phyloP scores from a whole-genome alignment of 1,139 yeast species.

The Nakaseomyces bracarensis region DNA sequence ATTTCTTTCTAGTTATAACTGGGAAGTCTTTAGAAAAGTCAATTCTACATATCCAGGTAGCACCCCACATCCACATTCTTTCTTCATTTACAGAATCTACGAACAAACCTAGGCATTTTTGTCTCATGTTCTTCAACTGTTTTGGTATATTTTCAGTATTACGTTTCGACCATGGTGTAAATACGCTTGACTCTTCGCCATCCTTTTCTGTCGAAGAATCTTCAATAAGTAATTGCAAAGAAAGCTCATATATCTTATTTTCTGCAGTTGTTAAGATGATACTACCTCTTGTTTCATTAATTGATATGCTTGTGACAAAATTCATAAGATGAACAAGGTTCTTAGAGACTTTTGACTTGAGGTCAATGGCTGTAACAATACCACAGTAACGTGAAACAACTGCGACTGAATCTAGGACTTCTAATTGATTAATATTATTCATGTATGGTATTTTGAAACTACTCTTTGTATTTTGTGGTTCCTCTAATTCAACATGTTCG shows the following conservation, averaged over 20 bases:
- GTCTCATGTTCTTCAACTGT: constrained; percentile 50
- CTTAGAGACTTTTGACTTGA: constrained; percentile 20
- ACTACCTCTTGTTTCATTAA: constrained; percentile 42
- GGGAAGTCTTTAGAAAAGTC: constrained; percentile 61
- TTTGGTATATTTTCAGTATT: constrained; percentile 71
- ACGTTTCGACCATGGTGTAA: constrained; percentile 73
- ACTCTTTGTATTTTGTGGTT: constrained; percentile 28
- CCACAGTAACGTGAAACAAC: constrained; percentile 61
- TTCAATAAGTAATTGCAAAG: constrained; percentile 9
- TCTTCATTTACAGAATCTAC: constrained; percentile 34
- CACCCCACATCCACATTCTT: constrained; percentile 77
- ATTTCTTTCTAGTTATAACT: constrained; percentile 33
- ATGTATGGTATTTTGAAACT: constrained; percentile 32
- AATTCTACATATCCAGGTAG: constrained; percentile 73
- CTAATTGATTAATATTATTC: constrained; percentile 44
- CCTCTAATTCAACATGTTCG: constrained; percentile 34
- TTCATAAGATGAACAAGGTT: constrained; percentile 46
- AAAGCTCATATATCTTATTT: constrained; percentile 64
- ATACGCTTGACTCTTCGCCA: constrained; percentile 31
- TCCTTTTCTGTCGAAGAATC: constrained; percentile 9
- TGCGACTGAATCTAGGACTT: constrained; percentile 39
- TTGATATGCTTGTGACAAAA: constrained; percentile 54
- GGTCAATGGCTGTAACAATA: constrained; percentile 48
- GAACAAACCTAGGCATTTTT: constrained; percentile 70
- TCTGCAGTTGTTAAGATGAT: constrained; percentile 66